Evolutionary conservation across 768 basidiomycete species (phyloP).

Genomic region (Trametes cubensis): DNA sequence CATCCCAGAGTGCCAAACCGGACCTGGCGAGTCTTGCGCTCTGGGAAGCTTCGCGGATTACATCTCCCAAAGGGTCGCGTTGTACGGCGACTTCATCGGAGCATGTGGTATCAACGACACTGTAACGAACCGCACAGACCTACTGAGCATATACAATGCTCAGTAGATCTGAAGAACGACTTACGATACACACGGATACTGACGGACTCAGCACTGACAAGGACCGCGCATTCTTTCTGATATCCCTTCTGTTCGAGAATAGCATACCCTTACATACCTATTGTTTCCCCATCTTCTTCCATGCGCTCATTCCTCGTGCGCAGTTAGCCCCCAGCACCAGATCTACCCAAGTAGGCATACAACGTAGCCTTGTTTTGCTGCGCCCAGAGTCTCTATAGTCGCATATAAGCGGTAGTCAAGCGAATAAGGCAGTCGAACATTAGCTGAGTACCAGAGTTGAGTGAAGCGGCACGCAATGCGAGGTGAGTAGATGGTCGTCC

Average conservation of each 20-base stretch:
- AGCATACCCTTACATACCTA: too few species aligned
- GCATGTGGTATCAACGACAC: slow-evolving; percentile 24
- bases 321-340: too few species aligned
- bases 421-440: too few species aligned
- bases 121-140: slow-evolving; percentile 20
- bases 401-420: too few species aligned
- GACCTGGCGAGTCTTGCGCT: slow-evolving; percentile 19
- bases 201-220: neutral
- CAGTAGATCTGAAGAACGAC: neutral
- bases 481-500: neutral
- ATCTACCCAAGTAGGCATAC: too few species aligned
- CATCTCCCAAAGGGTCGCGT: slow-evolving; percentile 9
- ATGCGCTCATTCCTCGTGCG: too few species aligned
- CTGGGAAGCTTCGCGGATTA: slow-evolving; percentile 15
- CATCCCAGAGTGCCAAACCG: slow-evolving; percentile 21
- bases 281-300: too few species aligned
- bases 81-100: slow-evolving; percentile 21
- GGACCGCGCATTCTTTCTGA: neutral
- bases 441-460: too few species aligned
- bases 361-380: too few species aligned
- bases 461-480: neutral
- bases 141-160: slow-evolving; percentile 18
- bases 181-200: neutral
- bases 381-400: too few species aligned
- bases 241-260: too few species aligned